Evolutionary conservation across 169 alveolate species (phyloP), one percentile per base, ranked within the genome.

Genomic region (Plasmodium cynomolgi): DNA sequence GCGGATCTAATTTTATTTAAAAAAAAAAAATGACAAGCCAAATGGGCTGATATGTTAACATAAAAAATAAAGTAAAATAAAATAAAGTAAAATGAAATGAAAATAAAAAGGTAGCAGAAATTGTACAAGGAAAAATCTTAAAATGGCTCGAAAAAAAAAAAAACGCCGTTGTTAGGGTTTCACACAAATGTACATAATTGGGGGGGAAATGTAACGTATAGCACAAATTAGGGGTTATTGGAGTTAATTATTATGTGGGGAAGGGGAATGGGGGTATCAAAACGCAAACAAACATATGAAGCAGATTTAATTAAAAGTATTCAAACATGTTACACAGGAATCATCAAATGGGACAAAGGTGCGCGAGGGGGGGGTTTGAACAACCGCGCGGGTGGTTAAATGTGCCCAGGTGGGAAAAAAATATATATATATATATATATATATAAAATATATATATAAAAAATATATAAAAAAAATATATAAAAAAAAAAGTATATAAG

Each of bases 261-360:
- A 50, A 1, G 68, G 5, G 5, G 37, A 33, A 13, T 13, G 75
- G 26, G 33, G 33, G 33, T 62, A 62, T 62, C 75, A 80, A 80
- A 23, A 80, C 85, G 56, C n/a, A 80, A 80, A 80, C 85, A 80
- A 80, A 39, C 58, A 47, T 80, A 47, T 56, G 33, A 31, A 80
- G 39, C 62, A 26, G 26, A 29, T 80, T 80, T 39, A 80, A 39
- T 80, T 33, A 23, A 80, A 33, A n/a, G 33, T 9, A 80, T 44
- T 79, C 17, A 79, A 7, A 41, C 58, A 41, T 29, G 17, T 23
- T 80, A 71, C 85, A 62, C 75, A 80, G 71, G 29, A 80, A 80
- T 80, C 85, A 80, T 80, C 85, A 80, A 80, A 80, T 80, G 62
- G 56, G 29, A 33, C 75, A 62, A 58, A 62, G 33, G 75, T 23